Base-by-base conservation (phyloP, 176 grass and related monocot genomes). In the Pharus latifolius region DNA sequence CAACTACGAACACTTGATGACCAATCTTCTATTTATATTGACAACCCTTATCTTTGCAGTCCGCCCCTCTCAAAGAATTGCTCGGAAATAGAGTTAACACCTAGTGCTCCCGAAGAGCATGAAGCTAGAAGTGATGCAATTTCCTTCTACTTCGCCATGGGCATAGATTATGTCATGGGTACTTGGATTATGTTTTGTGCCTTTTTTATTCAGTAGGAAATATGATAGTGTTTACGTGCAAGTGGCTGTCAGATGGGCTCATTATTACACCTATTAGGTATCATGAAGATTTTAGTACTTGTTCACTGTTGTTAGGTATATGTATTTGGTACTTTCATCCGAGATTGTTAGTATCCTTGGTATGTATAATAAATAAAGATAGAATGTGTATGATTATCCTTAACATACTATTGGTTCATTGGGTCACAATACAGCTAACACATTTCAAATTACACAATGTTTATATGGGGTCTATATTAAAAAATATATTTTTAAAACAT, bases 1-100 rank as follows among this genome's bases (percentile, higher is more conserved):
- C 83, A 86, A 16, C 51, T 86, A 1, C 83, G 80, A 69, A 49
- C 28, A 0, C 63, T 86, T 32, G n/a, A 29, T 45, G 83, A 54
- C 23, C 50, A 10, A 54, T 10, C 56, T 7, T 86, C 60, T 0
- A 64, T 80, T 34, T 86, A 86, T 28, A 51, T 43, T 31, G 83
- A 70, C 2, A 85, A 85, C 45, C 18, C 17, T 6, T 32, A 57
- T n/a, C 45, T 85, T 6, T 85, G 83, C 56, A 76, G 83, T 1
- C 34, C 26, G 37, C 76, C 76, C n/a, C 25, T 77, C 9, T 23
- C 23, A 3, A 67, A n/a, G 46, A 51, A 19, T 56, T 83, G 80
- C 17, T 41, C 34, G 0, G 28, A 11, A 4, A 45, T 7, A 3
- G 0, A 2, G 0, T 33, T 32, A 6, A 8, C 0, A 1, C 24